A percentile compares a stretch with the other conserved stretches of the same genome.
These are phyloP conservation scores for Eucalyptus regnans DNA, from an alignment of 345 rosid species.

Conservation along the genomic window DNA sequence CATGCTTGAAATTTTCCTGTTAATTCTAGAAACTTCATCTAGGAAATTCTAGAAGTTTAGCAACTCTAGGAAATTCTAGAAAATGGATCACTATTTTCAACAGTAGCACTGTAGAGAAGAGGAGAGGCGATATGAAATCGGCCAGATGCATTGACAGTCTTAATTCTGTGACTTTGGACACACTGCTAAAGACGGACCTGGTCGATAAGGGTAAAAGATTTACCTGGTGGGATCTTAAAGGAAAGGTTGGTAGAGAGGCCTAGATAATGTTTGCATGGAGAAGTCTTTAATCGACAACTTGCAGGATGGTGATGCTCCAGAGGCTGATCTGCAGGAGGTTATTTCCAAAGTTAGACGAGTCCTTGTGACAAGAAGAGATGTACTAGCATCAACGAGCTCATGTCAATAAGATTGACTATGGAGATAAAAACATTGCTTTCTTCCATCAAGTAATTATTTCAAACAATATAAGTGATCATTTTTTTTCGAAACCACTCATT, in stretches of 20 bases:
- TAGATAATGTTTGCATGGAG: background rate
- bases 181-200: no score
- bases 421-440: background rate
- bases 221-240: background rate
- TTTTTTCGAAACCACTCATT: background rate
- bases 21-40: no score
- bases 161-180: background rate
- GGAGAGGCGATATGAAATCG: background rate
- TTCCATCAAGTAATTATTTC: background rate
- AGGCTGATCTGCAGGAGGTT: background rate
- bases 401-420: background rate
- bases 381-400: background rate
- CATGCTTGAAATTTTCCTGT: no score
- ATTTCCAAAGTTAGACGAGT: background rate
- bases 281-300: background rate
- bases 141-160: background rate
- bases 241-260: background rate
- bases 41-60: no score
- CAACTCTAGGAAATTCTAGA: no score
- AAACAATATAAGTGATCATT: no score
- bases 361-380: background rate
- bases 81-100: no score
- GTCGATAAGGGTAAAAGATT: no score
- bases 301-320: background rate
- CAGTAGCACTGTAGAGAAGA: background rate